These are phyloP conservation scores for Rostrohypoxylon terebratum DNA, from an alignment of 495 filamentous ascomycete genomes.

Conservation along the genomic window DNA sequence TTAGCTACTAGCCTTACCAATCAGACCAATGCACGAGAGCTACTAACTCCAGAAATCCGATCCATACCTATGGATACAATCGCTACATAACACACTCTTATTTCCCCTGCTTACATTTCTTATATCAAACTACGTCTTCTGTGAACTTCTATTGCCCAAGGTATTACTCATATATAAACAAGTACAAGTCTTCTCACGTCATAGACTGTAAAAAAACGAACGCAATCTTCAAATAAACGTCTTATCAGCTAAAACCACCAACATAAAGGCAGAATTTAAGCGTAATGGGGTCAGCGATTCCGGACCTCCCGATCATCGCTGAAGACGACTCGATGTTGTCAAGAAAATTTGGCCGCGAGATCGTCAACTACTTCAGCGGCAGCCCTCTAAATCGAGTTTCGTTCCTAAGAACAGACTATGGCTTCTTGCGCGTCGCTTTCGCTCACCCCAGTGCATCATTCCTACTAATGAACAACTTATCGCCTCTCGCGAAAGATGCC, in stretches of 20 bases:
- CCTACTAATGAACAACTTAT: constrained; percentile 80
- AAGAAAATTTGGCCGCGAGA: constrained; percentile 88
- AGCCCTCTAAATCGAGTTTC: constrained; percentile 72
- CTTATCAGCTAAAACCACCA: not conserved
- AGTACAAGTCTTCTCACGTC: constrained; percentile 1
- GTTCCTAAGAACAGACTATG: constrained; percentile 83
- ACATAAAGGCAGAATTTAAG: not conserved
- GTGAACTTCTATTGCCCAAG: not conserved
- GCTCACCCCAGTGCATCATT: constrained; percentile 77
- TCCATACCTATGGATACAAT: not conserved
- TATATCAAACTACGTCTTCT: constrained; percentile 8
- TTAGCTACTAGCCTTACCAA: not conserved
- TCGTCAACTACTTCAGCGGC: constrained; percentile 96
- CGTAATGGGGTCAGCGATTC: constrained; percentile 49
- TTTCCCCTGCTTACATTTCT: not conserved
- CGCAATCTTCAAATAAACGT: constrained; percentile 4
- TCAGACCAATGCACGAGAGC: constrained; percentile 1
- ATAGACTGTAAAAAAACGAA: not conserved
- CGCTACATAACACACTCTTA: not conserved
- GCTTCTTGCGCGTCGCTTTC: constrained; percentile 81
- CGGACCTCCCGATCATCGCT: constrained; percentile 59
- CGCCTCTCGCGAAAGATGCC: constrained; percentile 74
- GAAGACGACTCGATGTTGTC: constrained; percentile 86
- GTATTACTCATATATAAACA: not conserved
- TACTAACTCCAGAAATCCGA: constrained; percentile 14